Conservation (phyloP, 495 filamentous ascomycete genomes). For the Lasiosphaeris hirsuta region DNA sequence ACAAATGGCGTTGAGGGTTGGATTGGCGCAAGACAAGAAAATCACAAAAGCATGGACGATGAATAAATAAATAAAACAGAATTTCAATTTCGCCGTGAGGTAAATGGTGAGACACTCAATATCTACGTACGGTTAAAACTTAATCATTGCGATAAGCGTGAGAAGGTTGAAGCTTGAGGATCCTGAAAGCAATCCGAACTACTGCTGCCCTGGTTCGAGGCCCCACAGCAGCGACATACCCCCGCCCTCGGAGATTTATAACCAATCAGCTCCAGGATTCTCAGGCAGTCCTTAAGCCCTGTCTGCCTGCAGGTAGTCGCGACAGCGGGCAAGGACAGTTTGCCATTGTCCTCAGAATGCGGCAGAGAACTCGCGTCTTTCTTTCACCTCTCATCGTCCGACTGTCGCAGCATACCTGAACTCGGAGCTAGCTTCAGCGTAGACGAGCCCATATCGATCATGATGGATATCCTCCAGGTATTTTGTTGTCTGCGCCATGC, state of each 20-base stretch:
- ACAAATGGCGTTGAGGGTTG: background rate
- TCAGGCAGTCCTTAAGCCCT: background rate
- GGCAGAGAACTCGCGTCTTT: background rate
- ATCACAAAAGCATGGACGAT: too few species aligned
- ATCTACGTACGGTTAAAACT: background rate
- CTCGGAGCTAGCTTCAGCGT: slow-evolving; percentile 15
- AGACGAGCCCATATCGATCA: slow-evolving; percentile 20
- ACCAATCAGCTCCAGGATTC: slow-evolving; percentile 5
- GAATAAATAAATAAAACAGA: too few species aligned
- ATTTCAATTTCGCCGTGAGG: too few species aligned
- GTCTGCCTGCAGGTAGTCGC: slow-evolving; percentile 10
- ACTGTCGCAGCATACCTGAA: slow-evolving; percentile 9
- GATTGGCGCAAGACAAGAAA: background rate
- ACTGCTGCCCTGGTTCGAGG: background rate
- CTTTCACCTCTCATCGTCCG: slow-evolving; percentile 16
- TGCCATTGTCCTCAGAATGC: slow-evolving; percentile 8
- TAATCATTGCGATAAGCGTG: background rate
- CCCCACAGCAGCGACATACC: background rate
- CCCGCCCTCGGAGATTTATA: slow-evolving; percentile 6
- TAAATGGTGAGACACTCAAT: background rate
- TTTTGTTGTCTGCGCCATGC: background rate
- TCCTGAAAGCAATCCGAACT: background rate
- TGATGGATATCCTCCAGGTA: slow-evolving; percentile 55
- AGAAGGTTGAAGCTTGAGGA: background rate
- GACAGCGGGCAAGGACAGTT: slow-evolving; percentile 17